A percentile compares a stretch with the other conserved stretches of the same genome.
These are phyloP conservation scores for Apostasia shenzhenica DNA, from an alignment of 106 monocot species.

Conservation along the genomic window DNA sequence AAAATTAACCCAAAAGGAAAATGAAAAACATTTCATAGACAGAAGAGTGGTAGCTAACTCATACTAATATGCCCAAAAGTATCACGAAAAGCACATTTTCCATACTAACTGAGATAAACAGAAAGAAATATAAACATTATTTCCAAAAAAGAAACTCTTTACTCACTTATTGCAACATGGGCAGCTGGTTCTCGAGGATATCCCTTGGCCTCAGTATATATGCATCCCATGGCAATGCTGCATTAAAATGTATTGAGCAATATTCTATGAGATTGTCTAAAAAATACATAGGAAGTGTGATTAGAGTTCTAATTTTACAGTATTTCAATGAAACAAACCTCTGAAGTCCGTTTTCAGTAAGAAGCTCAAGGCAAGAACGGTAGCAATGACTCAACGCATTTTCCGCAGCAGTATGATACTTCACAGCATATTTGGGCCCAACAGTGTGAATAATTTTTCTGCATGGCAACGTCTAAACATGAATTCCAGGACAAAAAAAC, in stretches of 20 bases:
- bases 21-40: background rate
- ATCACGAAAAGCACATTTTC: background rate
- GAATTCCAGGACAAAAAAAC: background rate
- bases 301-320: no score
- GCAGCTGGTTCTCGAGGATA: slow-evolving; percentile 99
- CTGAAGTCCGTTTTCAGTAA: slow-evolving; percentile 91
- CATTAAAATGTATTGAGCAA: slow-evolving; percentile 5
- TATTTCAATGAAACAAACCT: slow-evolving; percentile 35
- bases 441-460: slow-evolving; percentile 97
- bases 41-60: background rate
- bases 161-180: slow-evolving; percentile 99
- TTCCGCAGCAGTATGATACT: slow-evolving; percentile 99
- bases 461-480: slow-evolving; percentile 9
- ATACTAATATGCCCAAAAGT: background rate
- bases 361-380: slow-evolving; percentile 88
- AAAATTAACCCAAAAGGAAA: background rate
- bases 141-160: background rate
- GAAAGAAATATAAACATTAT: background rate
- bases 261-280: no score
- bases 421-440: slow-evolving; percentile 97
- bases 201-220: slow-evolving; percentile 89
- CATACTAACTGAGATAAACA: background rate
- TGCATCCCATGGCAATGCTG: slow-evolving; percentile 98
- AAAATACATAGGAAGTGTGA: no score
- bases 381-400: slow-evolving; percentile 98